Evolutionary conservation across 768 basidiomycete genomes (phyloP), one percentile per base, ranked within the genome.

Genomic region (Pulveroboletus sp.): DNA sequence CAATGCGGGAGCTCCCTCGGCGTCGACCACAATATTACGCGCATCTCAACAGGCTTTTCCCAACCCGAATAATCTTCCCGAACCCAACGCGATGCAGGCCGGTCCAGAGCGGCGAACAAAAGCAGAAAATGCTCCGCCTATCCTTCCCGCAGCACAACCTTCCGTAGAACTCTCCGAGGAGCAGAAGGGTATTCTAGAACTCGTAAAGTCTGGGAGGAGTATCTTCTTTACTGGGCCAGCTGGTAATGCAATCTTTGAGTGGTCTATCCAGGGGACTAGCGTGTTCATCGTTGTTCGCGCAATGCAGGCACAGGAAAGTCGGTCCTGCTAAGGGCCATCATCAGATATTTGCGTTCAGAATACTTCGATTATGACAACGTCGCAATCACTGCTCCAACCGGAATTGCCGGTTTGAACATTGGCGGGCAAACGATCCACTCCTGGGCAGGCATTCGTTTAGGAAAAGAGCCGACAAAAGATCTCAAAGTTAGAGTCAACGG

Each of bases 191-290:
- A 68, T 80, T n/a, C 37, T 81, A 12, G 54, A 63, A 10, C 51
- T 73, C 31, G 81, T 86, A 8, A 71, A 78, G 30, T 70, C 71
- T 6, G 80, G 80, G 1, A 64, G 74, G 52, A 86, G 76, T 51
- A 74, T 87, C 24, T 88, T 89, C 69, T 88, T 88, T 64, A 88
- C 85, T 2, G 86, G 86, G 19, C 77, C 82, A 48, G 86, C 86
- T 49, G 83, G 86, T 85, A 49, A 54, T 29, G 7, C 5, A 43
- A n/a, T 20, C 2, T 29, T 41, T 50, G 19, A 40, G 37, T 27
- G 30, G 39, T n/a, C n/a, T 29, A 1, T 30, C 11, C 26, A 23
- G 45, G 31, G 20, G 40, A 47, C 27, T 14, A n/a, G 12, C 24
- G 23, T 17, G 9, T 37, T 47, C n/a, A 50, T 38, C 26, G 32